Percentiles rank a stretch among this genome's conserved stretches.
These are phyloP conservation scores for Saprolegnia diclina DNA, from an alignment of 352 stramenopile species.

Conservation along the genomic window DNA sequence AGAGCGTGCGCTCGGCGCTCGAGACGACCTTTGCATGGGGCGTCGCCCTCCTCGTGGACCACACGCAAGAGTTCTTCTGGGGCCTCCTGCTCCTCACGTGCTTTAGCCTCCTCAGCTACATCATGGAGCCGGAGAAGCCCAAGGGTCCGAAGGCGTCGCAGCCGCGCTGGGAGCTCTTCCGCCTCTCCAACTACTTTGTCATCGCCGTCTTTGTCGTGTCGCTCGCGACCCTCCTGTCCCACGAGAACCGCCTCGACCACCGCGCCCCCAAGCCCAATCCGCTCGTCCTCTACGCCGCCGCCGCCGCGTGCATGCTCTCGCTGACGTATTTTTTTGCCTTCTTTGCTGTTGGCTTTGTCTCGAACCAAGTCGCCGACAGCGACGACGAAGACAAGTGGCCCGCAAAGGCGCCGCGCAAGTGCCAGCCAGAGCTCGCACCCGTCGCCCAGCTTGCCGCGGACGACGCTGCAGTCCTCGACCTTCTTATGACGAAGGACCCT, in stretches of 20 bases:
- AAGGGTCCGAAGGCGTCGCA: not conserved
- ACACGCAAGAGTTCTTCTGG: constrained; percentile 26
- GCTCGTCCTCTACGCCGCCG: constrained; percentile 18
- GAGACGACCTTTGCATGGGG: constrained; percentile 20
- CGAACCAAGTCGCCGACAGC: constrained; percentile 18
- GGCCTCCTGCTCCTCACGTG: constrained; percentile 16
- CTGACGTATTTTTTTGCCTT: constrained; percentile 29
- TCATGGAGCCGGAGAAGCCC: constrained; percentile 25
- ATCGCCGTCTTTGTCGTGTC: constrained; percentile 26
- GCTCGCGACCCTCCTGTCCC: constrained; percentile 12
- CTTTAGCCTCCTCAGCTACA: constrained; percentile 25
- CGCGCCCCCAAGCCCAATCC: not conserved
- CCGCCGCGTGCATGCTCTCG: constrained; percentile 9
- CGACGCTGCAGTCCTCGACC: constrained; percentile 5
- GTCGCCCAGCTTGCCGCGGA: not conserved
- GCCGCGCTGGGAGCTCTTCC: constrained; percentile 24
- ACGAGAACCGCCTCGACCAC: constrained; percentile 22
- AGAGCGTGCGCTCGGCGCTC: constrained; percentile 15
- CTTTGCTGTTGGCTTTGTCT: constrained; percentile 23
- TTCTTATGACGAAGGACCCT: constrained; percentile 6
- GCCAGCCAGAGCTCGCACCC: constrained; percentile 11
- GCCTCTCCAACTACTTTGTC: constrained; percentile 24
- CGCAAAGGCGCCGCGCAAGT: not conserved
- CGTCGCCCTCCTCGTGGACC: constrained; percentile 17
- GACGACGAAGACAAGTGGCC: constrained; percentile 14